phyloP scores from a whole-genome alignment of 169 alveolate species.

The Plasmodium vinckei region DNA sequence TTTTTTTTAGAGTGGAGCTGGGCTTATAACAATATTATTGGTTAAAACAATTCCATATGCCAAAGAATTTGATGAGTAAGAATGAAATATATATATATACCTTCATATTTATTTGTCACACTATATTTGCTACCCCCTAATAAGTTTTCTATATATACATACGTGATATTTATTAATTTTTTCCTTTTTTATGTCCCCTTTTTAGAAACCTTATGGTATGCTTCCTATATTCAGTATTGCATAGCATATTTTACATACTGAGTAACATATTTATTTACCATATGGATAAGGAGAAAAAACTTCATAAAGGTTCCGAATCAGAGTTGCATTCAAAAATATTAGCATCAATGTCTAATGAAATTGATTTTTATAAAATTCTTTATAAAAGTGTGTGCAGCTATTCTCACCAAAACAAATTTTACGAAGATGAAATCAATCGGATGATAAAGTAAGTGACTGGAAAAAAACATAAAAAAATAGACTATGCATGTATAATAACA shows the following conservation, averaged over 20 bases:
- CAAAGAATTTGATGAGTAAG: slow-evolving; percentile 56
- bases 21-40: slow-evolving; percentile 39
- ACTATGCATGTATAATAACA: neutral
- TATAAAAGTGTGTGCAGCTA: slow-evolving; percentile 74
- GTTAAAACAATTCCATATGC: slow-evolving; percentile 68
- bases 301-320: slow-evolving; percentile 10
- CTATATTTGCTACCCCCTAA: neutral
- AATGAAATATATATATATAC: neutral
- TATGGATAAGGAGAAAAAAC: slow-evolving; percentile 20
- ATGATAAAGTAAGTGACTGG: slow-evolving; percentile 51
- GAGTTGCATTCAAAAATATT: slow-evolving; percentile 32
- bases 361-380: slow-evolving; percentile 69
- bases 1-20: slow-evolving; percentile 65
- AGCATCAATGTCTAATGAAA: slow-evolving; percentile 30
- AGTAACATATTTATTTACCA: slow-evolving; percentile 32
- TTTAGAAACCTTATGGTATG: slow-evolving; percentile 51
- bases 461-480: neutral
- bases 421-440: slow-evolving; percentile 25
- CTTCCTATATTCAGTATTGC: slow-evolving; percentile 62
- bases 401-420: slow-evolving; percentile 46
- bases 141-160: neutral
- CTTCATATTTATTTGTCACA: neutral
- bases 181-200: neutral
- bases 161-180: neutral
- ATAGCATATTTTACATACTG: slow-evolving; percentile 61